phyloP scores from a whole-genome alignment of 2,329 filamentous ascomycete species.

The Chrysoporthe cubensis region DNA sequence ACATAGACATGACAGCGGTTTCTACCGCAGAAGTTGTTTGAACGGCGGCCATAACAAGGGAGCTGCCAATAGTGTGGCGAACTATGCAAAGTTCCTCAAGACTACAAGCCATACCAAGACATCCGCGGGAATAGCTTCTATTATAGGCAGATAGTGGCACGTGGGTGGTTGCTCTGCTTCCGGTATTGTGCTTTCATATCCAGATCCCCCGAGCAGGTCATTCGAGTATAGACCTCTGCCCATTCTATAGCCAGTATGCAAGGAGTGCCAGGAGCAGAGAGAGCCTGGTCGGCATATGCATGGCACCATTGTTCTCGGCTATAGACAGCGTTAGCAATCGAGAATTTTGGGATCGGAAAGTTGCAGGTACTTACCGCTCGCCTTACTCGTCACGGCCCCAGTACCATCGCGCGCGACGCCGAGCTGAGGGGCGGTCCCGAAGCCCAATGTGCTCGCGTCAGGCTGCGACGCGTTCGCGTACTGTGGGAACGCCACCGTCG shows the following conservation, averaged over 20 bases:
- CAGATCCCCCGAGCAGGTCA: neutral
- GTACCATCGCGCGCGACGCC: neutral
- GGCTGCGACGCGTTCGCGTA: constrained; percentile 25
- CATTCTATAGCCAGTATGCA: neutral
- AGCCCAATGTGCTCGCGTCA: constrained; percentile 15
- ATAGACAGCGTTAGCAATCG: neutral
- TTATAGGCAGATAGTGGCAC: too few species aligned
- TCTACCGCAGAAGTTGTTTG: too few species aligned
- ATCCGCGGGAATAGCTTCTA: too few species aligned
- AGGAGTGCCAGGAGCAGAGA: neutral
- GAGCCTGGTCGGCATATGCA: neutral
- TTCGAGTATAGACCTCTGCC: neutral
- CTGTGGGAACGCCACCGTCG: constrained; percentile 22
- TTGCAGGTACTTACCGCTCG: neutral
- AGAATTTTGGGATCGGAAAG: neutral
- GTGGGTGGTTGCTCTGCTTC: neutral
- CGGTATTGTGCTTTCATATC: neutral
- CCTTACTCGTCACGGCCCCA: neutral
- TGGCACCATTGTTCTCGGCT: neutral
- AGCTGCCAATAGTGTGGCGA: too few species aligned
- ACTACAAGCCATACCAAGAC: too few species aligned
- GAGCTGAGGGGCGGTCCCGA: constrained; percentile 22
- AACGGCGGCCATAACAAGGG: too few species aligned
- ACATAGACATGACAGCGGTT: neutral
- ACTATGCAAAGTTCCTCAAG: too few species aligned